Conservation (phyloP, 1,284 basidiomycete species). For the Earliella scabrosa region DNA sequence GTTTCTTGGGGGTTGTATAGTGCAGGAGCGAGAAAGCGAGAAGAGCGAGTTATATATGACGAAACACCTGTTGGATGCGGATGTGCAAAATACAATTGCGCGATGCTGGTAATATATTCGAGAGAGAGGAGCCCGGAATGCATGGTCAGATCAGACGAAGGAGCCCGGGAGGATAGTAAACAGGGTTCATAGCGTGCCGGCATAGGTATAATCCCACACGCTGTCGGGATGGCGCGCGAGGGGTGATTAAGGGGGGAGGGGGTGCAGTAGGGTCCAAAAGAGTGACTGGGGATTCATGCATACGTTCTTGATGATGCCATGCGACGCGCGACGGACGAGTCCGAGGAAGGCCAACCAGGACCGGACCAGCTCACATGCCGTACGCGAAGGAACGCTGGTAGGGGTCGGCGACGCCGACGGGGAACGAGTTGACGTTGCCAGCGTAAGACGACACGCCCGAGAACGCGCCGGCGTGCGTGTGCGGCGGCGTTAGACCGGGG, state of each 20-base stretch:
- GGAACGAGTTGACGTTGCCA: constrained; percentile 42
- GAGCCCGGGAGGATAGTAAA: constrained; percentile 32
- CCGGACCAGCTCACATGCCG: constrained; percentile 62
- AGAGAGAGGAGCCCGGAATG: constrained; percentile 27
- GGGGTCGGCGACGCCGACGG: constrained; percentile 64
- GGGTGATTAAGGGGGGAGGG: constrained; percentile 28
- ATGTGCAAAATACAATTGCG: constrained; percentile 74
- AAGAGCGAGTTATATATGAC: constrained; percentile 43
- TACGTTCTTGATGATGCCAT: constrained; percentile 17
- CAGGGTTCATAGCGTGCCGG: constrained; percentile 38
- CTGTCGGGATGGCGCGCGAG: constrained; percentile 28
- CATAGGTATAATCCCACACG: constrained; percentile 39
- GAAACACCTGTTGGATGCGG: constrained; percentile 46
- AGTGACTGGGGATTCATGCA: constrained; percentile 29
- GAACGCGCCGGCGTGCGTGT: constrained; percentile 58
- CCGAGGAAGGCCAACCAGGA: constrained; percentile 12
- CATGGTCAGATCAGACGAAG: constrained; percentile 27
- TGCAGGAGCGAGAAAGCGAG: constrained; percentile 32
- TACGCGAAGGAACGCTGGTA: constrained; percentile 80
- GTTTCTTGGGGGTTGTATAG: constrained; percentile 18
- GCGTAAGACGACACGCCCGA: constrained; percentile 57
- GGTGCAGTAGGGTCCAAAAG: constrained; percentile 21
- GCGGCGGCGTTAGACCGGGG: constrained; percentile 58
- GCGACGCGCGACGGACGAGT: constrained; percentile 19
- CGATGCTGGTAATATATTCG: constrained; percentile 46